Percentiles rank a stretch among this genome's conserved stretches.
These are phyloP conservation scores for Plantago coronopus DNA, from an alignment of 305 asterid species.

Conservation along the genomic window DNA sequence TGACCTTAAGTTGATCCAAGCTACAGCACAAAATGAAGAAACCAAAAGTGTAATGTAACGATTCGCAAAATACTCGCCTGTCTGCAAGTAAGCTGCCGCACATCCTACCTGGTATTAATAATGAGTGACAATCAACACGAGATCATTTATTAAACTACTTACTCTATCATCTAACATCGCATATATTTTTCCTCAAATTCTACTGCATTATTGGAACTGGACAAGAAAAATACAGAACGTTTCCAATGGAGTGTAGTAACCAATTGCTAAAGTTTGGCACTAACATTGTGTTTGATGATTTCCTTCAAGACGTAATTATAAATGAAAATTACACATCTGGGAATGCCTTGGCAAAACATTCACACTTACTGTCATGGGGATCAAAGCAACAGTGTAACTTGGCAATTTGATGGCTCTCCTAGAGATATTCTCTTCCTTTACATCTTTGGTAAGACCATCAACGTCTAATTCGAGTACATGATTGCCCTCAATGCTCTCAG, in stretches of 20 bases:
- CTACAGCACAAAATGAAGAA: conserved; percentile 63
- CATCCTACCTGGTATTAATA: conserved; percentile 60
- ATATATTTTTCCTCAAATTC: background rate
- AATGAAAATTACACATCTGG: background rate
- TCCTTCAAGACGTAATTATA: background rate
- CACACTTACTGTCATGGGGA: conserved; percentile 9
- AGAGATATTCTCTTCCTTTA: conserved; percentile 16
- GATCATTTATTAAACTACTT: background rate
- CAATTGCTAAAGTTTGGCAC: background rate
- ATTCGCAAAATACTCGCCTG: conserved; percentile 52
- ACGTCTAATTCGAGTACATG: background rate
- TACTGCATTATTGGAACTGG: background rate
- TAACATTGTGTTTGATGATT: too few relatives aligned
- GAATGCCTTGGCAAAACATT: background rate
- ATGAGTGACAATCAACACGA: background rate
- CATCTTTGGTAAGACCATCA: background rate
- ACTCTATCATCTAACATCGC: background rate
- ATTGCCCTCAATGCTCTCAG: background rate
- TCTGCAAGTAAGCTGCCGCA: conserved; percentile 82
- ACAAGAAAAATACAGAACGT: background rate
- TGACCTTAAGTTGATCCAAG: conserved; percentile 90
- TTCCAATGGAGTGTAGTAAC: background rate
- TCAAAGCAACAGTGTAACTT: background rate
- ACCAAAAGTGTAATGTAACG: conserved; percentile 57
- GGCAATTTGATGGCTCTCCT: conserved; percentile 15